Conservation (phyloP, 2,329 filamentous ascomycete genomes). For the Mollisia scopiformis region DNA sequence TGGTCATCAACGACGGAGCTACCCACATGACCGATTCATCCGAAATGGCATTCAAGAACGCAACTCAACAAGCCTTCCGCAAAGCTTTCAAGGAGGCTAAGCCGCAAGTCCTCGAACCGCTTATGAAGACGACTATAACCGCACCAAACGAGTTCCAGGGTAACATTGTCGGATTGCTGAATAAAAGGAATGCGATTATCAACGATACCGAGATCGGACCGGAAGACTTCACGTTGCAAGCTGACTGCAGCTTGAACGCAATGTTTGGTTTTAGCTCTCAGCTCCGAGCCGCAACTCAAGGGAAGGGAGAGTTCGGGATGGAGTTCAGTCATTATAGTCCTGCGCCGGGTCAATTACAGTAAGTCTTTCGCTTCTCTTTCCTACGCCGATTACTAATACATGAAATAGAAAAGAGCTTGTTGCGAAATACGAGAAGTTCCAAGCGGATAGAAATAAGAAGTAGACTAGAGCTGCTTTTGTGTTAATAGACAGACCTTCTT, state of each 20-base stretch:
- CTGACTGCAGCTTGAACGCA: conserved; percentile 90
- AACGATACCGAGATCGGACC: conserved; percentile 92
- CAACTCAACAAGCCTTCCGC: conserved; percentile 94
- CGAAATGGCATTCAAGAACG: conserved; percentile 93
- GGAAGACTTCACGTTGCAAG: conserved; percentile 91
- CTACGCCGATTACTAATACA: conserved; percentile 2
- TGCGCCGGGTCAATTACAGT: conserved; percentile 87
- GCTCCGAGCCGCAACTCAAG: conserved; percentile 90
- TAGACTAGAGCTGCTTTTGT: conserved; percentile 21
- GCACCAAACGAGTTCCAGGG: conserved; percentile 98
- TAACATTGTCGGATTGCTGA: conserved; percentile 90
- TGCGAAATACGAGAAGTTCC: conserved; percentile 68
- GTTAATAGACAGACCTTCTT: conserved; percentile 10
- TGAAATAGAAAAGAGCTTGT: conserved; percentile 62
- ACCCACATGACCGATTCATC: conserved; percentile 98
- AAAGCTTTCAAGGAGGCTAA: conserved; percentile 84
- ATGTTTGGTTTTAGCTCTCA: conserved; percentile 98
- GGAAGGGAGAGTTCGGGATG: conserved; percentile 98
- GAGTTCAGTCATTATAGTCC: conserved; percentile 96
- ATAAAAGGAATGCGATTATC: conserved; percentile 95
- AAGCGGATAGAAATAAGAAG: conserved; percentile 53
- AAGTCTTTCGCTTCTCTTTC: conserved; percentile 45
- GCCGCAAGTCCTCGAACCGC: conserved; percentile 86
- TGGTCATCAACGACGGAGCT: conserved; percentile 95
- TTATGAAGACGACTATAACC: conserved; percentile 98